Percentiles rank a stretch among this genome's conserved stretches.
Conservation (phyloP, 2,329 filamentous ascomycete genomes). For the Eutypa lata region DNA sequence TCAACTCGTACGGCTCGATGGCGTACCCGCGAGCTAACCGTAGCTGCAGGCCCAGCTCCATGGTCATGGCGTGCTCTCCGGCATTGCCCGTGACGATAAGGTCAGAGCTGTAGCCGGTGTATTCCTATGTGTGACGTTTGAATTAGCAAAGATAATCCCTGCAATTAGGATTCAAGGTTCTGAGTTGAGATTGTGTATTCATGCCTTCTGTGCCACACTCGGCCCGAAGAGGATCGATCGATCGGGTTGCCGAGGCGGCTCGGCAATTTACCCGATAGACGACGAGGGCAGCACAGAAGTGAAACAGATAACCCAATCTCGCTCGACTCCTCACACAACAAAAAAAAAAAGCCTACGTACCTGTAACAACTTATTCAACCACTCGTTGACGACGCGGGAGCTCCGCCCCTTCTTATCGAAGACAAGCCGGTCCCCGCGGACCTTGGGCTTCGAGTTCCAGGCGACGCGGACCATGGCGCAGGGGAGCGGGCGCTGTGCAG, state of each 20-base stretch:
- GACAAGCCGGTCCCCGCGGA: conserved; percentile 19
- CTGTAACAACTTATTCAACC: conserved; percentile 24
- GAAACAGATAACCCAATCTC: too few relatives aligned
- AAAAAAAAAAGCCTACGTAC: too few relatives aligned
- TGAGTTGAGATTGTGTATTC: too few relatives aligned
- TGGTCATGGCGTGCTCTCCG: conserved; percentile 33
- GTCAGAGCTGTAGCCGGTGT: conserved; percentile 6
- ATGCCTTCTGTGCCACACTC: too few relatives aligned
- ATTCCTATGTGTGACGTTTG: conserved; percentile 9
- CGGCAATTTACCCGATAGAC: too few relatives aligned
- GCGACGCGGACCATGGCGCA: conserved; percentile 29
- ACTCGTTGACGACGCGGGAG: conserved; percentile 28
- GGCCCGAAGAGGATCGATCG: too few relatives aligned
- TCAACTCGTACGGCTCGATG: conserved; percentile 31
- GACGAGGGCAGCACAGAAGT: too few relatives aligned
- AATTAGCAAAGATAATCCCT: background rate
- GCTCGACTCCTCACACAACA: too few relatives aligned
- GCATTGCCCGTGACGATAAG: conserved; percentile 31
- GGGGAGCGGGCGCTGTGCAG: conserved; percentile 21
- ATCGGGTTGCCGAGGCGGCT: too few relatives aligned
- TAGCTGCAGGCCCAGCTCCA: conserved; percentile 32
- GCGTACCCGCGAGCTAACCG: conserved; percentile 29
- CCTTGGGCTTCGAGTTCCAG: conserved; percentile 31
- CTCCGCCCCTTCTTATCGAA: conserved; percentile 26
- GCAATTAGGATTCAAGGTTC: too few relatives aligned